phyloP scores from a whole-genome alignment of 2,329 filamentous ascomycete genomes.

The Fusarium denticulatum region DNA sequence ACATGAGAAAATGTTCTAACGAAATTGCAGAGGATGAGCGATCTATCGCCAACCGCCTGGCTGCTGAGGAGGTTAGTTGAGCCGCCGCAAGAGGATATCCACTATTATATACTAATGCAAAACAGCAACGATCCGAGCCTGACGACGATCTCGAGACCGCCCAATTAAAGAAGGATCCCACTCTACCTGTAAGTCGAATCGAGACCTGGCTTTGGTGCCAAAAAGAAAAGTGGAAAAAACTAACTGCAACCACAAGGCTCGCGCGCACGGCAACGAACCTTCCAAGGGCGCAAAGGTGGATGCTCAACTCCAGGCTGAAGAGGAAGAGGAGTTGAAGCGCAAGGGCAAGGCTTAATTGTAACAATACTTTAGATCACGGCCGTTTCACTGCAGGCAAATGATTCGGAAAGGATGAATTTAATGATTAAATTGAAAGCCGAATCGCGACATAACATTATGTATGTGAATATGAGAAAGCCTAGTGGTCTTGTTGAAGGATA shows the following conservation, averaged over 20 bases:
- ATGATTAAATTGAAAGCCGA: constrained; percentile 14
- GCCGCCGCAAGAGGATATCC: not conserved
- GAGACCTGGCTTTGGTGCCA: not conserved
- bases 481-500: not conserved
- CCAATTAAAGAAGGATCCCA: constrained; percentile 68
- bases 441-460: not conserved
- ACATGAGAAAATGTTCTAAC: constrained; percentile 51
- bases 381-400: constrained; percentile 5
- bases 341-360: constrained; percentile 57
- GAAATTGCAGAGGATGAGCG: constrained; percentile 70
- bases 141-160: constrained; percentile 56
- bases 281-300: constrained; percentile 78
- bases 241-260: constrained; percentile 58
- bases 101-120: not conserved
- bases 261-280: constrained; percentile 76
- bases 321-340: constrained; percentile 69
- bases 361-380: constrained; percentile 6
- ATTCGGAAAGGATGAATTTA: constrained; percentile 18
- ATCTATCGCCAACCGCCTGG: constrained; percentile 76
- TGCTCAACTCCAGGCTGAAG: constrained; percentile 73
- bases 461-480: not conserved
- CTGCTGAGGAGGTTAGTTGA: constrained; percentile 65
- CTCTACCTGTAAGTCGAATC: constrained; percentile 59
- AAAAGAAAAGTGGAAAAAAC: not conserved
- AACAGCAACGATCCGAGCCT: constrained; percentile 51